phyloP scores from a whole-genome alignment of 2,329 filamentous ascomycete genomes.

The Paradendryphiella salina region DNA sequence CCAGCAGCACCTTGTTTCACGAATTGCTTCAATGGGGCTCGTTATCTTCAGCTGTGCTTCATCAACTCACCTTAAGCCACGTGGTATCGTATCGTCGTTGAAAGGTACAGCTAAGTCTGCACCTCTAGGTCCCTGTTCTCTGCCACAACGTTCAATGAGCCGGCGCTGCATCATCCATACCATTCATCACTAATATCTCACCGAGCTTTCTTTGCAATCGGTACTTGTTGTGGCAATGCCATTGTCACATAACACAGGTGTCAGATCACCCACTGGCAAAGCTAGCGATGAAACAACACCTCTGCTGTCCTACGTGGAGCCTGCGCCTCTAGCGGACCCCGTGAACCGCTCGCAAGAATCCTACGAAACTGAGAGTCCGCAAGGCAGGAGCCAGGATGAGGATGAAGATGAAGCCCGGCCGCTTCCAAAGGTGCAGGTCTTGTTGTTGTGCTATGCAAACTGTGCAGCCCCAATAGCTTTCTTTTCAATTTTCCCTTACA shows the following conservation, averaged over 20 bases:
- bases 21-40: background rate
- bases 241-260: background rate
- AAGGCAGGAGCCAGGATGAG: slow-evolving; percentile 3
- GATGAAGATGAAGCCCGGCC: slow-evolving; percentile 32
- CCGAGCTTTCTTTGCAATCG: background rate
- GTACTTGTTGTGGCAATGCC: slow-evolving; percentile 2
- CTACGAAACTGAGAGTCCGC: background rate
- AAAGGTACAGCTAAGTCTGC: background rate
- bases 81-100: too few species aligned
- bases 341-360: background rate
- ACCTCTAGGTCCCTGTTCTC: background rate
- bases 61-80: too few species aligned
- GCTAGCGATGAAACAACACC: slow-evolving; percentile 37
- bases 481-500: slow-evolving; percentile 80
- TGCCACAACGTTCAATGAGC: background rate
- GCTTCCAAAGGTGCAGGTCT: slow-evolving; percentile 59
- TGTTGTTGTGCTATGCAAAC: slow-evolving; percentile 72
- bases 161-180: background rate
- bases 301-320: slow-evolving; percentile 27
- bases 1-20: slow-evolving; percentile 7
- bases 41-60: background rate
- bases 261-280: background rate
- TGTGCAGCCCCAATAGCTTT: slow-evolving; percentile 78
- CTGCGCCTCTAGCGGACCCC: slow-evolving; percentile 22
- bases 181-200: background rate